phyloP scores from a whole-genome alignment of 2,329 filamentous ascomycete genomes.

The Berkeleyomyces basicola region DNA sequence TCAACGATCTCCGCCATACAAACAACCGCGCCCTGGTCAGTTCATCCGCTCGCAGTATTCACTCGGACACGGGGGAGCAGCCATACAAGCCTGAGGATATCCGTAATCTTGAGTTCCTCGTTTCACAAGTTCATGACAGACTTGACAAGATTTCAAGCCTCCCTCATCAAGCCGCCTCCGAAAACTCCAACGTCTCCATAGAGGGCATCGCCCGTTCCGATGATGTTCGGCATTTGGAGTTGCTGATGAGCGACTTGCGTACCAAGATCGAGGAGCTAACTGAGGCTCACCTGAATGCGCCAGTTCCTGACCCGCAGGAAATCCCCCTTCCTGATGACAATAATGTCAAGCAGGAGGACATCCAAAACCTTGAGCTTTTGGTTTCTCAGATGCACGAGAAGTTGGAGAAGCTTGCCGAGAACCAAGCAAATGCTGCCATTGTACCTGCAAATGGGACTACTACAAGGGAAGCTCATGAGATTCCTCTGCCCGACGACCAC shows the following conservation, averaged over 20 bases:
- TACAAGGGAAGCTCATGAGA: not conserved
- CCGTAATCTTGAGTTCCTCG: constrained; percentile 9
- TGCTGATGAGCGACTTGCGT: constrained; percentile 64
- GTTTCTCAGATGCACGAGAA: constrained; percentile 10
- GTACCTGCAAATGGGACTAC: not conserved
- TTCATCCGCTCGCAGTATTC: constrained; percentile 35
- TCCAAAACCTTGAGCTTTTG: constrained; percentile 12
- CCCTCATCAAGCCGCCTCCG: not conserved
- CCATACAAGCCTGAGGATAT: constrained; percentile 3
- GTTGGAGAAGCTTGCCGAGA: constrained; percentile 10
- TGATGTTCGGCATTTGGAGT: constrained; percentile 73
- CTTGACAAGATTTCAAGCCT: constrained; percentile 5
- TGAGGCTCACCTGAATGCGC: constrained; percentile 20
- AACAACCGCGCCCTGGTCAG: constrained; percentile 34
- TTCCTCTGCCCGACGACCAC: constrained; percentile 24
- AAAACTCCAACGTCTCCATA: not conserved
- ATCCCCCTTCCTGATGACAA: constrained; percentile 10
- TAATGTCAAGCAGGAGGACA: constrained; percentile 10
- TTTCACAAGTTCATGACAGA: constrained; percentile 6
- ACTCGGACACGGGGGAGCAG: constrained; percentile 15
- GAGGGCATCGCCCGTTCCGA: constrained; percentile 37
- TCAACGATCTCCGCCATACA: constrained; percentile 56
- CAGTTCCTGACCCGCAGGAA: constrained; percentile 28
- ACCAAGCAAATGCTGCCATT: not conserved
- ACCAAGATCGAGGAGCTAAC: constrained; percentile 52